These are phyloP conservation scores for Talaromyces sp. DNA, from an alignment of 2,329 filamentous ascomycete genomes.

Conservation along the genomic window DNA sequence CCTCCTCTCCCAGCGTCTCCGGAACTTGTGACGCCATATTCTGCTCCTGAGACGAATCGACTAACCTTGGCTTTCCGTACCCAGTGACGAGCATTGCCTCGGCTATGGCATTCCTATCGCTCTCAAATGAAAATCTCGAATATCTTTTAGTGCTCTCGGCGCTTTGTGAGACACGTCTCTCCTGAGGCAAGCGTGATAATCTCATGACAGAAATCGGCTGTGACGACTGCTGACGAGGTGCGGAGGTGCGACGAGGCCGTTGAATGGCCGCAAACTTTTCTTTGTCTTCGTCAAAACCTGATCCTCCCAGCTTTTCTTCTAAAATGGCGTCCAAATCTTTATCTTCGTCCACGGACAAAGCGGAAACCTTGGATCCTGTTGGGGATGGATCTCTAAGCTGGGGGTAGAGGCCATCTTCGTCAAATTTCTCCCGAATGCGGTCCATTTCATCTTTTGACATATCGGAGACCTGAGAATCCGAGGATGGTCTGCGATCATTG, in stretches of 20 bases:
- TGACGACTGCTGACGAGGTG: neutral
- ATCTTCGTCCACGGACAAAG: slow-evolving; percentile 2
- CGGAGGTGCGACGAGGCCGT: neutral
- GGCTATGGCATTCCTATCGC: slow-evolving; percentile 8
- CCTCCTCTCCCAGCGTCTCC: slow-evolving; percentile 9
- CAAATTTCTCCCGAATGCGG: slow-evolving; percentile 9
- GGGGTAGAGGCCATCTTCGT: slow-evolving; percentile 10
- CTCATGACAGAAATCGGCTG: slow-evolving; percentile 7
- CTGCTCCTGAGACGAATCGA: neutral
- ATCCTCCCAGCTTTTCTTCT: slow-evolving; percentile 9
- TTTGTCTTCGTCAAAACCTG: neutral
- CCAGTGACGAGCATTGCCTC: slow-evolving; percentile 10
- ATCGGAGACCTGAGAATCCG: slow-evolving; percentile 10
- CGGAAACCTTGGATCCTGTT: slow-evolving; percentile 9
- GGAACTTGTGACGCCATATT: neutral
- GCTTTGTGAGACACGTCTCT: neutral
- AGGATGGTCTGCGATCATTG: neutral
- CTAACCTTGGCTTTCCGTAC: neutral
- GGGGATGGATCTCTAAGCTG: neutral
- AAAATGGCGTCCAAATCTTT: slow-evolving; percentile 4
- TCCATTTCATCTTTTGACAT: slow-evolving; percentile 12
- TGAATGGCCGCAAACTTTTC: neutral
- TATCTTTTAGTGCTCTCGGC: slow-evolving; percentile 4
- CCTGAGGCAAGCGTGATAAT: slow-evolving; percentile 3
- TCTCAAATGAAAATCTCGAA: slow-evolving; percentile 12